Evolutionary conservation across 352 stramenopile species (phyloP).

Genomic region (Pythium dissimile): DNA sequence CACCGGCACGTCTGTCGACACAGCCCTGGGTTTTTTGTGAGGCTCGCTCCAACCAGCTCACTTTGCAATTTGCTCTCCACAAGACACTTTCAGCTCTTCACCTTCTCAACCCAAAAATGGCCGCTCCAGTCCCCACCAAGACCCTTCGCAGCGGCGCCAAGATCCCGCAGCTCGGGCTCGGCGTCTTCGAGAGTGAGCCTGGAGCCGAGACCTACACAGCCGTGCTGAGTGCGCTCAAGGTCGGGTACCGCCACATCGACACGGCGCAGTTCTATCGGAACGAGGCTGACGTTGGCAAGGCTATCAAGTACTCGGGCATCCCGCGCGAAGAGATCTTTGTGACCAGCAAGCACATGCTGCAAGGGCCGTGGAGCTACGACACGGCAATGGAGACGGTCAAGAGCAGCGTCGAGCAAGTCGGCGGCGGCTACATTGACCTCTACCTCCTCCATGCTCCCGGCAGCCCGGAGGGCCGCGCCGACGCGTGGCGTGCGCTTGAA

Average conservation of each 20-base stretch:
- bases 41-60: no score
- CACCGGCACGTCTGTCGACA: no score
- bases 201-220: slow-evolving; percentile 50
- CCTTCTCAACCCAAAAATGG: background rate
- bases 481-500: slow-evolving; percentile 31
- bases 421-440: slow-evolving; percentile 66
- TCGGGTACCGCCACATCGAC: slow-evolving; percentile 89
- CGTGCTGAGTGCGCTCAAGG: slow-evolving; percentile 45
- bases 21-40: no score
- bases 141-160: slow-evolving; percentile 39
- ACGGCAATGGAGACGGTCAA: slow-evolving; percentile 34
- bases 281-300: slow-evolving; percentile 68
- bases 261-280: slow-evolving; percentile 89
- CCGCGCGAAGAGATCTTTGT: slow-evolving; percentile 60
- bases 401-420: slow-evolving; percentile 34
- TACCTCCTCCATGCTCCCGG: slow-evolving; percentile 68
- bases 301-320: slow-evolving; percentile 43
- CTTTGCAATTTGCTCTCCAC: background rate
- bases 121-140: slow-evolving; percentile 23
- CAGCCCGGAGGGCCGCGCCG: slow-evolving; percentile 24
- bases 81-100: background rate
- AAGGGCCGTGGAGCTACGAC: slow-evolving; percentile 48
- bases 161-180: slow-evolving; percentile 48
- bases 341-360: slow-evolving; percentile 54
- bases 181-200: slow-evolving; percentile 48